Percentiles rank a stretch among this genome's conserved stretches.
phyloP scores from a whole-genome alignment of 73 alveolate genomes.

The Paramecium sonneborni region DNA sequence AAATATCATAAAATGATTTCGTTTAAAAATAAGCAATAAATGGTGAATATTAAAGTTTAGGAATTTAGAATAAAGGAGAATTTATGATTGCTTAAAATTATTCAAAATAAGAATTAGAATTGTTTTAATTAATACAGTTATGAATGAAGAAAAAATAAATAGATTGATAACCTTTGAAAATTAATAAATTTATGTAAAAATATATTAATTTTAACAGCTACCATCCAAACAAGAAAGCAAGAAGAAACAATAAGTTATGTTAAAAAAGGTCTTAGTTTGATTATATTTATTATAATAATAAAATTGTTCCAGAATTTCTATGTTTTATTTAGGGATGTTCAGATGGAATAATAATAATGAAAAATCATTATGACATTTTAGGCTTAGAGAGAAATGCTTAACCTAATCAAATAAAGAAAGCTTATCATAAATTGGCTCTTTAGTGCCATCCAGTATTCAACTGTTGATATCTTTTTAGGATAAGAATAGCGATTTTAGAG shows the following conservation, averaged over 20 bases:
- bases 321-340: neutral
- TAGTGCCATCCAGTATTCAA: slow-evolving; percentile 91
- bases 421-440: slow-evolving; percentile 92
- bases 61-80: neutral
- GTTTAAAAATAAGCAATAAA: neutral
- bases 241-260: neutral
- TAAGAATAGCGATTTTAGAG: neutral
- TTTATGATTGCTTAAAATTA: neutral
- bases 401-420: slow-evolving; percentile 91
- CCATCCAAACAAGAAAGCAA: neutral
- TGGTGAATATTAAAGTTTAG: neutral
- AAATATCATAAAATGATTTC: neutral
- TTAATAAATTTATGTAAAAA: neutral
- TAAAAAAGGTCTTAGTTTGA: neutral
- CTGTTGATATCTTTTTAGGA: neutral
- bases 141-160: neutral
- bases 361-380: slow-evolving; percentile 87
- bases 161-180: neutral
- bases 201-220: neutral
- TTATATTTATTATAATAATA: neutral
- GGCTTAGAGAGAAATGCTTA: slow-evolving; percentile 87
- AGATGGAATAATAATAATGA: neutral
- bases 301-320: neutral
- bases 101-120: neutral
- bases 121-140: neutral